Conservation (phyloP, 345 rosid species). For the Boechera stricta region DNA sequence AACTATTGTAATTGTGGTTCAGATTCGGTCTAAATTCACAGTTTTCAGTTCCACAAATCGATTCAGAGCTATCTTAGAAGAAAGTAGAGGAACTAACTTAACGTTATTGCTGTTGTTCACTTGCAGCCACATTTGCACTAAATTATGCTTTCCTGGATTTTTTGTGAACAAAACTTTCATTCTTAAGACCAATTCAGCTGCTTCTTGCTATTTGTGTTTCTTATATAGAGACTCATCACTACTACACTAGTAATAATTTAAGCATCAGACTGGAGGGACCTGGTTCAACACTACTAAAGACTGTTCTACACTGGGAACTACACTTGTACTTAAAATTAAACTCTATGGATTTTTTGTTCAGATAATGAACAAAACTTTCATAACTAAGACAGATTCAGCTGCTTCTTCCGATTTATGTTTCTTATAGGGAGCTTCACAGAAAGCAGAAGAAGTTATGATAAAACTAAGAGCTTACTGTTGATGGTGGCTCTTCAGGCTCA, state of each 20-base stretch:
- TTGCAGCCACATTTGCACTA: background rate
- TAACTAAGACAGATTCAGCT: slow-evolving; percentile 13
- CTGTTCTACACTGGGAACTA: slow-evolving; percentile 6
- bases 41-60: too few relatives aligned
- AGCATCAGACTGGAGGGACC: too few relatives aligned
- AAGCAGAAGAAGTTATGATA: slow-evolving; percentile 9
- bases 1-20: too few relatives aligned
- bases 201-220: slow-evolving; percentile 4
- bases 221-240: background rate
- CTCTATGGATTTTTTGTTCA: background rate
- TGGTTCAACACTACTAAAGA: background rate
- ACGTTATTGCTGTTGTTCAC: background rate
- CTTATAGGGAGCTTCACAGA: slow-evolving; percentile 2
- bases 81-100: too few relatives aligned
- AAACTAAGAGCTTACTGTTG: slow-evolving; percentile 34
- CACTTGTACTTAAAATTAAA: slow-evolving; percentile 7
- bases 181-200: background rate
- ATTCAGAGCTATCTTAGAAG: too few relatives aligned
- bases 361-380: slow-evolving; percentile 28
- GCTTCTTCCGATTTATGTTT: background rate
- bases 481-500: slow-evolving; percentile 37
- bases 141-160: background rate
- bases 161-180: background rate
- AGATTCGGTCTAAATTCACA: too few relatives aligned
- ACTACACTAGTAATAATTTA: too few relatives aligned